phyloP scores from a whole-genome alignment of 495 filamentous ascomycete genomes.

The Neurospora intermedia region DNA sequence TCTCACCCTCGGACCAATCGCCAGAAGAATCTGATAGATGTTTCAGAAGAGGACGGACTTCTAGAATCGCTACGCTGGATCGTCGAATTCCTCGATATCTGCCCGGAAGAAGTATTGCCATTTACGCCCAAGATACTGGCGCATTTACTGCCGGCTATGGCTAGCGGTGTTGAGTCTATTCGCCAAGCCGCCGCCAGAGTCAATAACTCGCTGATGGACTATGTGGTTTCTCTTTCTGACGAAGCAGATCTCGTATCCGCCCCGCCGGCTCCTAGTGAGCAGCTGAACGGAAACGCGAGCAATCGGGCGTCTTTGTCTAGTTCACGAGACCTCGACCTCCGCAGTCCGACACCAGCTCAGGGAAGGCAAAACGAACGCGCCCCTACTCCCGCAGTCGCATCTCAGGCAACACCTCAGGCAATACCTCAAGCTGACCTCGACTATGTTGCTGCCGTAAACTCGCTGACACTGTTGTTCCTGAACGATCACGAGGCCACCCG shows the following conservation, averaged over 20 bases:
- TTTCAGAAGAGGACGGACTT: slow-evolving; percentile 74
- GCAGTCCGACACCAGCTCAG: slow-evolving; percentile 44
- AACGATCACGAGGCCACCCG: slow-evolving; percentile 95
- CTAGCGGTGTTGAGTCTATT: slow-evolving; percentile 79
- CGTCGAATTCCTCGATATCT: slow-evolving; percentile 92
- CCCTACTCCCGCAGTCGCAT: slow-evolving; percentile 33
- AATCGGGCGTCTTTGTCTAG: slow-evolving; percentile 41
- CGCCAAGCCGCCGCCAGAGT: slow-evolving; percentile 79
- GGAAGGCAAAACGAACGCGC: slow-evolving; percentile 20
- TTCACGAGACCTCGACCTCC: slow-evolving; percentile 40
- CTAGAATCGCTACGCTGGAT: slow-evolving; percentile 91
- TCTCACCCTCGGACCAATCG: not conserved
- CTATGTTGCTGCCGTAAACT: slow-evolving; percentile 93
- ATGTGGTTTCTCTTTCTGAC: slow-evolving; percentile 83
- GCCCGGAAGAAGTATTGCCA: slow-evolving; percentile 90
- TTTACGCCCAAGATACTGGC: slow-evolving; percentile 88
- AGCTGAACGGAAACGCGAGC: slow-evolving; percentile 46
- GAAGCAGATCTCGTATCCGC: slow-evolving; percentile 43
- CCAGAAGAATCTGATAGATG: slow-evolving; percentile 12
- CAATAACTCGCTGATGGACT: slow-evolving; percentile 80
- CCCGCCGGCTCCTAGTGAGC: slow-evolving; percentile 34
- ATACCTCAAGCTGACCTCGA: slow-evolving; percentile 63
- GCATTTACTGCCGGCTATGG: slow-evolving; percentile 89
- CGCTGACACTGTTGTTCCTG: slow-evolving; percentile 85
- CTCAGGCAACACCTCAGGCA: slow-evolving; percentile 10